Conservation (phyloP, 495 filamentous ascomycete genomes). For the Xylaria telfairii region DNA sequence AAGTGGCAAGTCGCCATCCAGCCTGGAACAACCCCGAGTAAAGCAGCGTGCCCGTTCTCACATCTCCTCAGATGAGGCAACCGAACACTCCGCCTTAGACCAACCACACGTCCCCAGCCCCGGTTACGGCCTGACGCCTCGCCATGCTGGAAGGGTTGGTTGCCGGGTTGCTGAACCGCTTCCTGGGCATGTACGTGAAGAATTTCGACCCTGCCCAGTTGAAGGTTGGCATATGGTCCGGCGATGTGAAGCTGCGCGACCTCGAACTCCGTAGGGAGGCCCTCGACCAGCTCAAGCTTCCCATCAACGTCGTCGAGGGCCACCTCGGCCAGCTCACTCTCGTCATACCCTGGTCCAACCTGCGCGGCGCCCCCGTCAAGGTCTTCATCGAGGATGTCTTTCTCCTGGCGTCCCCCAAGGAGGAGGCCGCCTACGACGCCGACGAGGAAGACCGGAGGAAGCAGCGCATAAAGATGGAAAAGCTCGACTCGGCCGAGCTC, state of each 20-base stretch:
- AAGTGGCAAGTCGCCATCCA: not conserved
- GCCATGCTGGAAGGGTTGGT: constrained; percentile 70
- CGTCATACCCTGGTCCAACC: constrained; percentile 94
- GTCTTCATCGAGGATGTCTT: constrained; percentile 97
- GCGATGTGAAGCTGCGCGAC: constrained; percentile 90
- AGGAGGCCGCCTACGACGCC: constrained; percentile 89
- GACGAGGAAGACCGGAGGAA: constrained; percentile 85
- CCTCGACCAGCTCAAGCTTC: constrained; percentile 92
- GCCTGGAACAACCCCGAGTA: not conserved
- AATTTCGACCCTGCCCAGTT: constrained; percentile 97
- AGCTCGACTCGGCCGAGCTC: constrained; percentile 92
- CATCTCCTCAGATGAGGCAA: constrained; percentile 42
- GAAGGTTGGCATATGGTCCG: constrained; percentile 97
- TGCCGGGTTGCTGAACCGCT: constrained; percentile 95
- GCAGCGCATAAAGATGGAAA: constrained; percentile 94
- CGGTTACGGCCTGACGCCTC: constrained; percentile 58
- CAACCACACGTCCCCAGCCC: constrained; percentile 48
- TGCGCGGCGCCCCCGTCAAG: constrained; percentile 91
- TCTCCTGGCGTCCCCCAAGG: constrained; percentile 89
- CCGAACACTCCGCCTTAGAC: constrained; percentile 36
- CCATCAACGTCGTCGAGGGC: constrained; percentile 94
- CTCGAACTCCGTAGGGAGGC: constrained; percentile 93
- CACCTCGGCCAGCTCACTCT: constrained; percentile 90
- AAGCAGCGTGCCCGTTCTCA: not conserved
- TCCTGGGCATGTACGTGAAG: constrained; percentile 99